Evolutionary conservation across 352 stramenopile genomes (phyloP).

Genomic region (Phytopythium mirpurense): DNA sequence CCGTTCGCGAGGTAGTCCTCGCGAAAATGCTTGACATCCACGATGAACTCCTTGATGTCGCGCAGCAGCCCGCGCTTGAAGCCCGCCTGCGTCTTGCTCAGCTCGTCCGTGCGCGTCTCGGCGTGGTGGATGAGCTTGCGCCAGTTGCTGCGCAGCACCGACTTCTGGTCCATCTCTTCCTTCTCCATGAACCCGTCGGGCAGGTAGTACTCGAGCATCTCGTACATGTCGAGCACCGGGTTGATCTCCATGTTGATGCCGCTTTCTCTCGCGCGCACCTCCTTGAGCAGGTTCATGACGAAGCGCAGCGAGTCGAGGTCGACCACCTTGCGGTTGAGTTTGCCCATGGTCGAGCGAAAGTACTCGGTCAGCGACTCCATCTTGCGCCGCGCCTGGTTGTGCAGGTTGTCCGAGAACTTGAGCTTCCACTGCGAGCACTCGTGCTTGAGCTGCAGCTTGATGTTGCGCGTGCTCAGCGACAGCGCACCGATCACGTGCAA

Average conservation of each 20-base stretch:
- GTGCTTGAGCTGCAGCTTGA: slow-evolving; percentile 96
- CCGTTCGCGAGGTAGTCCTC: slow-evolving; percentile 96
- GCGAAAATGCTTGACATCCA: slow-evolving; percentile 95
- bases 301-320: slow-evolving; percentile 96
- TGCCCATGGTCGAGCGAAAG: slow-evolving; percentile 92
- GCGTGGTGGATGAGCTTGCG: slow-evolving; percentile 96
- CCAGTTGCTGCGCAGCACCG: slow-evolving; percentile 95
- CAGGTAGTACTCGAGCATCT: slow-evolving; percentile 94
- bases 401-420: slow-evolving; percentile 96
- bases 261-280: slow-evolving; percentile 96
- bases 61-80: slow-evolving; percentile 96
- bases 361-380: slow-evolving; percentile 96
- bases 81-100: slow-evolving; percentile 93
- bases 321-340: slow-evolving; percentile 92
- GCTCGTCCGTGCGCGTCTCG: slow-evolving; percentile 92
- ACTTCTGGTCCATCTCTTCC: slow-evolving; percentile 99
- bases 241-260: slow-evolving; percentile 99
- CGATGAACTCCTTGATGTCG: slow-evolving; percentile 96
- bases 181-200: slow-evolving; percentile 98
- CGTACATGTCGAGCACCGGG: slow-evolving; percentile 98
- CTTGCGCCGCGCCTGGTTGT: slow-evolving; percentile 90
- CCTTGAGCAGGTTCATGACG: slow-evolving; percentile 97
- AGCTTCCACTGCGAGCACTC: slow-evolving; percentile 97
- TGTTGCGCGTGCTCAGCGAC: slow-evolving; percentile 94
- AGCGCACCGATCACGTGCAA: slow-evolving; percentile 97